A percentile compares a stretch with the other conserved stretches of the same genome.
Evolutionary conservation across 495 filamentous ascomycete species (phyloP).

Genomic region (Penicillium pancosmium): DNA sequence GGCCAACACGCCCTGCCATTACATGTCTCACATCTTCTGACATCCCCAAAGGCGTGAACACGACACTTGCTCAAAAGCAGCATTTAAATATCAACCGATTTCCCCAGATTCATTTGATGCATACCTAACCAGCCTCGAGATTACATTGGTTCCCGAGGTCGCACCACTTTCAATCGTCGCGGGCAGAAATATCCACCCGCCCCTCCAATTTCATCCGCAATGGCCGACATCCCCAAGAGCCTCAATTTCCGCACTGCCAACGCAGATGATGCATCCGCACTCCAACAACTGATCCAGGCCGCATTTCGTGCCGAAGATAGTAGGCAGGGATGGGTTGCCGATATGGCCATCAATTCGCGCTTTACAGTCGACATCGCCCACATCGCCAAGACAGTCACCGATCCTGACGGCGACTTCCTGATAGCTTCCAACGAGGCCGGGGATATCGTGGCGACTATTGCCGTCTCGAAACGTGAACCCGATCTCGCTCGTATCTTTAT

Average conservation of each 20-base stretch:
- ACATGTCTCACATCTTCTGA: neutral
- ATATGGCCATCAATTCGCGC: conserved; percentile 33
- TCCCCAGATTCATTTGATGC: neutral
- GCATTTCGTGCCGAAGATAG: conserved; percentile 46
- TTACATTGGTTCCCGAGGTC: too few species aligned
- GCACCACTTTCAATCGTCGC: too few species aligned
- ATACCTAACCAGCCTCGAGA: too few species aligned
- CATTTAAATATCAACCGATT: neutral
- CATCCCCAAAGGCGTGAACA: neutral
- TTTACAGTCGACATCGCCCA: conserved; percentile 32
- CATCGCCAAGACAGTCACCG: conserved; percentile 41
- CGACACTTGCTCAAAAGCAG: neutral
- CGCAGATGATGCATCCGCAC: conserved; percentile 25
- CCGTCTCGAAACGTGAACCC: conserved; percentile 24
- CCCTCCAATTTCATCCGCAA: conserved; percentile 4
- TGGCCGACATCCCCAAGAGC: neutral
- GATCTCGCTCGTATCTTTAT: conserved; percentile 40
- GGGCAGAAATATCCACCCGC: neutral
- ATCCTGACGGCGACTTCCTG: conserved; percentile 39
- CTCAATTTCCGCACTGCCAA: conserved; percentile 36
- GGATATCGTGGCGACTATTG: conserved; percentile 38
- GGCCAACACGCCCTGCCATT: neutral
- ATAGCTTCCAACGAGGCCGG: conserved; percentile 27
- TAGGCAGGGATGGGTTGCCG: conserved; percentile 42
- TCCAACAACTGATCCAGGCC: conserved; percentile 39